phyloP scores from a whole-genome alignment of 1,284 basidiomycete species.

The Violaceomyces palustris region DNA sequence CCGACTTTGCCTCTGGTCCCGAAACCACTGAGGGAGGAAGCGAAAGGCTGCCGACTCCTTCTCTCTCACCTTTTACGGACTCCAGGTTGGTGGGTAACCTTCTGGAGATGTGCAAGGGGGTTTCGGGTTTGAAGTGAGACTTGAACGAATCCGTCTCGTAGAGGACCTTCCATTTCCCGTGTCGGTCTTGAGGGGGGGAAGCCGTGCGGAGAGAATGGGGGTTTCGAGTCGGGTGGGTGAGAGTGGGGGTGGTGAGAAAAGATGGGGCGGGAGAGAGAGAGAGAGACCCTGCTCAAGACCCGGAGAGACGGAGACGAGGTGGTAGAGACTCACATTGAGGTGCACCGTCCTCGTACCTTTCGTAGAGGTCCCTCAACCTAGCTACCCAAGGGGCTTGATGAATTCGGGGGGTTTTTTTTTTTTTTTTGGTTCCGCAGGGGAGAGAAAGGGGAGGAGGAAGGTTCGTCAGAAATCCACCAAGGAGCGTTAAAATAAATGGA shows the following conservation, averaged over 20 bases:
- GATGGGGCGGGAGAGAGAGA: no score
- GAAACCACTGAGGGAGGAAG: no score
- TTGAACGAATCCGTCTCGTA: constrained; percentile 24
- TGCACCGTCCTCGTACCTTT: constrained; percentile 35
- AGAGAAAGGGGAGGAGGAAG: no score
- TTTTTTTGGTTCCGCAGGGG: no score
- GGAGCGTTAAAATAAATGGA: no score
- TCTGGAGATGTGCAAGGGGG: constrained; percentile 23
- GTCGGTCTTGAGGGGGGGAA: constrained; percentile 23
- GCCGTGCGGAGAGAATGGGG: no score
- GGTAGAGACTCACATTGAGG: constrained; percentile 28
- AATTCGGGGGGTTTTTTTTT: no score
- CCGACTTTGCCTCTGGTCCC: no score
- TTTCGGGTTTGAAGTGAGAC: constrained; percentile 15
- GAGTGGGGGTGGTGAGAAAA: neutral
- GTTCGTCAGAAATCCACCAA: no score
- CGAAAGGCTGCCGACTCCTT: no score
- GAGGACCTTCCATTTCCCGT: constrained; percentile 43
- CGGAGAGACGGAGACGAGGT: neutral
- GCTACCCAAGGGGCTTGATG: constrained; percentile 44
- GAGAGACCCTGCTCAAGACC: no score
- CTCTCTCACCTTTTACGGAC: constrained; percentile 19
- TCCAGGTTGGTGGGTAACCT: constrained; percentile 33
- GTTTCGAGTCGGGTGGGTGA: neutral
- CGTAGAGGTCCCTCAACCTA: constrained; percentile 40